phyloP scores from a whole-genome alignment of 2,329 filamentous ascomycete genomes.

The Fusarium fujikuroi region DNA sequence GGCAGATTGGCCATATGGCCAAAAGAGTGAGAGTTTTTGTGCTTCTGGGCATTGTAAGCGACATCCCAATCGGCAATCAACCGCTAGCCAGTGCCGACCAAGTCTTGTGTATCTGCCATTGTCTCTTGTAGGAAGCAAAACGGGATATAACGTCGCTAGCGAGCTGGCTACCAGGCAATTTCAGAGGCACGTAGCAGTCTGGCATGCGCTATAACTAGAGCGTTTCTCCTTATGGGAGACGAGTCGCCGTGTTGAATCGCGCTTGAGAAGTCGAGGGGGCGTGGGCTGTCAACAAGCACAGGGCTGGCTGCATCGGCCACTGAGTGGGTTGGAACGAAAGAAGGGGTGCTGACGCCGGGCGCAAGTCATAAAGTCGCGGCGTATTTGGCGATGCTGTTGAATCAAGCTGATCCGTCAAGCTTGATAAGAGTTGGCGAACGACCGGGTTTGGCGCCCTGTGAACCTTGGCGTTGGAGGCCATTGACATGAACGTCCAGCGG shows the following conservation, averaged over 20 bases:
- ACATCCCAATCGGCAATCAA: background rate
- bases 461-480: background rate
- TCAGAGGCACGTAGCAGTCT: background rate
- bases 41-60: background rate
- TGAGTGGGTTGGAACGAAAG: background rate
- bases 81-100: too few relatives aligned
- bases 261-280: background rate
- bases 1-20: background rate
- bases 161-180: background rate
- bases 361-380: background rate
- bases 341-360: too few relatives aligned
- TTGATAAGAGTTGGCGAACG: background rate
- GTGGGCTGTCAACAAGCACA: background rate
- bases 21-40: background rate
- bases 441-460: too few relatives aligned
- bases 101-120: too few relatives aligned
- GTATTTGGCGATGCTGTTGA: background rate
- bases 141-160: too few relatives aligned
- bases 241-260: too few relatives aligned
- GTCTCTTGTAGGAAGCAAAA: too few relatives aligned
- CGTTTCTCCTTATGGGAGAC: too few relatives aligned
- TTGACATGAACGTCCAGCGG: too few relatives aligned
- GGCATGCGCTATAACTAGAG: too few relatives aligned
- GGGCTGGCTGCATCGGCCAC: background rate
- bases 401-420: too few relatives aligned